Evolutionary conservation across 2,329 filamentous ascomycete genomes (phyloP).

Genomic region (Ophiostoma ips): DNA sequence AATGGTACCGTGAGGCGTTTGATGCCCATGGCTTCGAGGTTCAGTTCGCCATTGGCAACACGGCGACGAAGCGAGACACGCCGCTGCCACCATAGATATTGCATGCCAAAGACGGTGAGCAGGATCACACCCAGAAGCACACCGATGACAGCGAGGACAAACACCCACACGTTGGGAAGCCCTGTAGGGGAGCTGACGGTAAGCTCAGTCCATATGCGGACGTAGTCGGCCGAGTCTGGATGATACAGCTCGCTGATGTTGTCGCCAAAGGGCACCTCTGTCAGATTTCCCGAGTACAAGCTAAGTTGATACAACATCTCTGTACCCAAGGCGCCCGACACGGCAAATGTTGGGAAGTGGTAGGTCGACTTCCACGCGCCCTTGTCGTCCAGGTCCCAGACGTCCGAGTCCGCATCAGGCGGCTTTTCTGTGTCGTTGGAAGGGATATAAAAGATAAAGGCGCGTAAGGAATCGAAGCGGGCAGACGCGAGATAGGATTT

Average conservation of each 20-base stretch:
- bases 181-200: slow-evolving; percentile 30
- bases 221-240: slow-evolving; percentile 42
- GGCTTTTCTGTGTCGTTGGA: slow-evolving; percentile 44
- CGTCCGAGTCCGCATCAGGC: slow-evolving; percentile 46
- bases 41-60: slow-evolving; percentile 65
- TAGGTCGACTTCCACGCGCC: slow-evolving; percentile 59
- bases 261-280: slow-evolving; percentile 41
- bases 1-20: slow-evolving; percentile 66
- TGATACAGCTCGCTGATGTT: slow-evolving; percentile 42
- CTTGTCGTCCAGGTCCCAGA: slow-evolving; percentile 59
- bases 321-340: slow-evolving; percentile 53
- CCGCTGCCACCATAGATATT: slow-evolving; percentile 58
- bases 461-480: slow-evolving; percentile 43
- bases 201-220: slow-evolving; percentile 45
- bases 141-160: slow-evolving; percentile 55
- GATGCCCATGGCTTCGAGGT: slow-evolving; percentile 75
- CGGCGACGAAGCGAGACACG: slow-evolving; percentile 54
- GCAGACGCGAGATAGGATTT: slow-evolving; percentile 53
- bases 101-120: slow-evolving; percentile 57
- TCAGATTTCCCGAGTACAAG: slow-evolving; percentile 64
- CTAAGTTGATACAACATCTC: slow-evolving; percentile 58
- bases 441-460: slow-evolving; percentile 49
- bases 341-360: slow-evolving; percentile 69
- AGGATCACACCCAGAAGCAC: slow-evolving; percentile 56
- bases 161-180: slow-evolving; percentile 70